Evolutionary conservation across 768 basidiomycete species (phyloP).

Genomic region (Termitomyces sp.): DNA sequence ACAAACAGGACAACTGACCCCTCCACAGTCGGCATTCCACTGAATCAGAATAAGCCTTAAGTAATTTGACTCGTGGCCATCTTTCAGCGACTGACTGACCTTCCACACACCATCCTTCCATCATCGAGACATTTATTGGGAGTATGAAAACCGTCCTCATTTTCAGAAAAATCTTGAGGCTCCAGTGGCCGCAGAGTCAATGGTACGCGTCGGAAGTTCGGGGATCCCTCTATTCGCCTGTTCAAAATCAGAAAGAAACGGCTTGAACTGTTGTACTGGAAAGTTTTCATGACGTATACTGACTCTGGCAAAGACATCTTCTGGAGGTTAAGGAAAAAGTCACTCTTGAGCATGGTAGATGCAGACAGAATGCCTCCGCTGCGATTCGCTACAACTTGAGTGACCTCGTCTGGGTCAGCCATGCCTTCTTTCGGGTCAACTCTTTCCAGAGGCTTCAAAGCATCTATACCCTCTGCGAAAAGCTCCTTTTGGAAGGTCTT

Average conservation of each 20-base stretch:
- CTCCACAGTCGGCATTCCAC: slow-evolving; percentile 93
- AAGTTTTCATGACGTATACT: slow-evolving; percentile 24
- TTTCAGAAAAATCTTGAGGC: slow-evolving; percentile 26
- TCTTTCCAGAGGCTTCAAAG: slow-evolving; percentile 79
- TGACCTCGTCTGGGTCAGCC: slow-evolving; percentile 89
- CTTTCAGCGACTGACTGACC: slow-evolving; percentile 39
- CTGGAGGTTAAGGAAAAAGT: slow-evolving; percentile 91
- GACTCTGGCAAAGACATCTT: slow-evolving; percentile 96
- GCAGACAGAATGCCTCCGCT: slow-evolving; percentile 86
- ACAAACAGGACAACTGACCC: slow-evolving; percentile 47
- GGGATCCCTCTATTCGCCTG: slow-evolving; percentile 88
- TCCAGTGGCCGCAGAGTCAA: slow-evolving; percentile 49
- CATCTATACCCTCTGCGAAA: slow-evolving; percentile 69
- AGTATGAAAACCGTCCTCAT: slow-evolving; percentile 35
- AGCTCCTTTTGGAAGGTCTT: slow-evolving; percentile 95
- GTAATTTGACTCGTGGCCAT: background rate
- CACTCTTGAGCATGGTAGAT: slow-evolving; percentile 92
- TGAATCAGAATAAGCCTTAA: slow-evolving; percentile 25
- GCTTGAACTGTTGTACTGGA: background rate
- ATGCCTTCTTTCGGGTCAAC: slow-evolving; percentile 64
- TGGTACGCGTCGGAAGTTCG: slow-evolving; percentile 87
- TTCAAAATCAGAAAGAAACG: background rate
- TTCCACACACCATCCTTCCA: slow-evolving; percentile 74
- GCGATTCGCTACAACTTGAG: slow-evolving; percentile 79
- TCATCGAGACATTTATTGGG: slow-evolving; percentile 34